Evolutionary conservation across 2,329 filamentous ascomycete species (phyloP), one percentile per base, ranked within the genome.

Genomic region (Colletotrichum sp.): DNA sequence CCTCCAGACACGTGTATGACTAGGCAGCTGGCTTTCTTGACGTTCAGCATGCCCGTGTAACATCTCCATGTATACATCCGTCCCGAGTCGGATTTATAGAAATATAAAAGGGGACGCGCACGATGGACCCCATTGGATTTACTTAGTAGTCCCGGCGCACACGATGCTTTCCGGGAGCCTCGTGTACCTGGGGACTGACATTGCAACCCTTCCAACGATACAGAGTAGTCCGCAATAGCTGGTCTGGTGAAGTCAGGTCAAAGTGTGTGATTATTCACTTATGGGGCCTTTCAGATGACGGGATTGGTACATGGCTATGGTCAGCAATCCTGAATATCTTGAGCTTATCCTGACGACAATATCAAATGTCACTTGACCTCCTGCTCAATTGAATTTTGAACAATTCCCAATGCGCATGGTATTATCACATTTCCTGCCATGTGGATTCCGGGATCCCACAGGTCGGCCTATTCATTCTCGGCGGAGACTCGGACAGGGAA

Each of bases 11-110:
- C 24, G 43, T 75, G 69, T 75, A 75, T 63, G 69, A 75, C 73
- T 75, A 75, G 69, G 69, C 69, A 36, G 63, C 69, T 52, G 26
- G 58, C 28, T 34, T 64, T 34, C 26, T 59, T 21, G 16, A 58
- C 14, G 63, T 32, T 43, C 48, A 32, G 73, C 64, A 26, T 58
- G 69, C 63, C 73, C 73, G 69, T 75, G 73, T 75, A 75, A 73
- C 63, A 75, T 75, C 64, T 75, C 73, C 73, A 67, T 75, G 73
- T 75, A 69, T 74, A 74, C 69, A 52, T 75, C 73, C 73, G 69
- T 52, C 21, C 30, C 32, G 48, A 59, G 64, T 56, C 56, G 69
- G 43, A 59, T 52, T 48, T 38, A 75, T 64, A 73, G 73, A 73
- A 75, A 73, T 64, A 61, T 24, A 63, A 73, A 68, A 58, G 32